Evolutionary conservation across 75 land plant species (phyloP), one percentile per base, ranked within the genome.

Genomic region (Picea sitchensis): DNA sequence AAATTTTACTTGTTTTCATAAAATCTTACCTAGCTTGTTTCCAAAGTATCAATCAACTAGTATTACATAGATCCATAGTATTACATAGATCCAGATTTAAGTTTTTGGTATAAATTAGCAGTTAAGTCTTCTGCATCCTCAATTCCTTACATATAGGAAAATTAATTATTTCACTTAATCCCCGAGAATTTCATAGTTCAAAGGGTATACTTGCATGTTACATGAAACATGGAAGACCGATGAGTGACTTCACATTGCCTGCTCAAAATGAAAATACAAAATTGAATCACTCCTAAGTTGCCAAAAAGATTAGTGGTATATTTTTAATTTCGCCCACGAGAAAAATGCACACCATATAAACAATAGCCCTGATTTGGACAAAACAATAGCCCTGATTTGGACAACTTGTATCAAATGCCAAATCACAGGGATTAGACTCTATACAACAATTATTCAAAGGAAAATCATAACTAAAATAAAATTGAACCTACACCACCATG

Each of bases 181-280:
- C 99, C 77, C 99, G 86, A 2, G 91, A 87, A 71, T 93, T 85
- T 0, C 94, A 92, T 58, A 97, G 94, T 63, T 80, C 77, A 59
- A 82, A 78, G 47, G 99, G 96, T 78, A 97, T 95, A 81, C 94
- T 95, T 75, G 99, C 98, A 84, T 97, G 99, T 5, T 98, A 97
- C 99, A 97, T 95, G 84, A 95, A 97, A 87, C 98, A 97, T 21
- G 99, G 99, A 85, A 97, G 77, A 80, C 98, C 93, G 73, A 97
- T 97, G 63, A 97, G 90, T 5, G 98, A 97, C 80, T 95, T 95
- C 82, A 97, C 99, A 85, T 98, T 97, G 57, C 99, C 98, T 96
- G 90, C 65, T 56, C 36, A 44, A n/a, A 71, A 18, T 36, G n/a
- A 32, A 3, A 58, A 30, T 18, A 18, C 7, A 34, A 61, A 61